A percentile compares a stretch with the other conserved stretches of the same genome.
Conservation (phyloP, 495 filamentous ascomycete species). For the Saxispiralis lemnorum region DNA sequence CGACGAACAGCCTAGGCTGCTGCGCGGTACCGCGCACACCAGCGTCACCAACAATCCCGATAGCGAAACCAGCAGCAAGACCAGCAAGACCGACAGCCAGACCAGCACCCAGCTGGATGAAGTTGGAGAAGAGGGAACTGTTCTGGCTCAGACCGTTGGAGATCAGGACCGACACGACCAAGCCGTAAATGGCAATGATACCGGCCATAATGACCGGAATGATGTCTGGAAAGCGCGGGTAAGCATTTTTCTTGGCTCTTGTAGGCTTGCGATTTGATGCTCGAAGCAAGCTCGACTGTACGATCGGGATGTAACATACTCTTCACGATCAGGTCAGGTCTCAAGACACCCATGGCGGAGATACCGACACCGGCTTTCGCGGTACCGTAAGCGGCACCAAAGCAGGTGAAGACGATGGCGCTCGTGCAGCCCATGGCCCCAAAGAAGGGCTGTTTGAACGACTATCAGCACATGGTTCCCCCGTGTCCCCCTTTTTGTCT, state of each 20-base stretch:
- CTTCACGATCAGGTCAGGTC: conserved; percentile 97
- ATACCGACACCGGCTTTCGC: conserved; percentile 99
- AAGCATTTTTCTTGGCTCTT: background rate
- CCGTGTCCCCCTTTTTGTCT: too few species aligned
- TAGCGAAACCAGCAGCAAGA: conserved; percentile 94
- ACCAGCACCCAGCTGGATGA: conserved; percentile 95
- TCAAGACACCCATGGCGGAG: conserved; percentile 89
- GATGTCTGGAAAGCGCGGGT: conserved; percentile 82
- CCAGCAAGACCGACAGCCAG: conserved; percentile 89
- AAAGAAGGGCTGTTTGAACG: conserved; percentile 70
- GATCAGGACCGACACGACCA: conserved; percentile 95
- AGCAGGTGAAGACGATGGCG: conserved; percentile 97
- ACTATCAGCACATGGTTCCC: conserved; percentile 19
- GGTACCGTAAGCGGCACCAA: conserved; percentile 94
- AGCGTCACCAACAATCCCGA: conserved; percentile 97
- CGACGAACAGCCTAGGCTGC: conserved; percentile 86
- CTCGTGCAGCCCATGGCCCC: conserved; percentile 98
- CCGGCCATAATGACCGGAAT: conserved; percentile 99
- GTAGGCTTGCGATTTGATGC: background rate
- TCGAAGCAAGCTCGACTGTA: background rate
- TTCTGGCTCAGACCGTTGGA: conserved; percentile 76
- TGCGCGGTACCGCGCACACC: conserved; percentile 97
- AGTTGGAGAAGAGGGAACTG: conserved; percentile 74
- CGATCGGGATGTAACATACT: conserved; percentile 43
- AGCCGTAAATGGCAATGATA: conserved; percentile 99